These are phyloP conservation scores for Immersiella caudata DNA, from an alignment of 495 filamentous ascomycete genomes.

Conservation along the genomic window DNA sequence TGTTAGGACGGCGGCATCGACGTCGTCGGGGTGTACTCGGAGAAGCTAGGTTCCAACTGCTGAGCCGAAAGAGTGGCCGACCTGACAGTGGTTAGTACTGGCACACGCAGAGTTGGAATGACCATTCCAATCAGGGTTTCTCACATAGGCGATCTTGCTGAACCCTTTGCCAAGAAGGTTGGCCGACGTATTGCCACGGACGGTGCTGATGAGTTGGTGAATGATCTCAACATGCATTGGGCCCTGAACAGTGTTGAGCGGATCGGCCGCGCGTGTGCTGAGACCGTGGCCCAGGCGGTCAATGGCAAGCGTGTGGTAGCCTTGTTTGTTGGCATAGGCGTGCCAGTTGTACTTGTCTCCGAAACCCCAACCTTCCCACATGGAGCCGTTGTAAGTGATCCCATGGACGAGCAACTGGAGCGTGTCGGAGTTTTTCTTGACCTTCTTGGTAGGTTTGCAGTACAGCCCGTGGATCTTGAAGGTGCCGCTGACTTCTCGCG, in stretches of 20 bases:
- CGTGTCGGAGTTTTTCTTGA: constrained; percentile 10
- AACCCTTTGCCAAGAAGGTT: constrained; percentile 18
- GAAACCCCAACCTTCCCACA: constrained; percentile 20
- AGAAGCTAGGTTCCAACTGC: constrained; percentile 25
- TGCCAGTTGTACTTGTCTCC: constrained; percentile 28
- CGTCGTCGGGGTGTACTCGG: constrained; percentile 26
- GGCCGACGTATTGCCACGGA: background rate
- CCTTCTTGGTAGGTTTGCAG: constrained; percentile 7
- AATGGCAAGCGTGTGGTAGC: constrained; percentile 36
- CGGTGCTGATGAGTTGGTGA: constrained; percentile 24
- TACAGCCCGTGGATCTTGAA: constrained; percentile 13
- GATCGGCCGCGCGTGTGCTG: constrained; percentile 24
- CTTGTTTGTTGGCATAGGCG: constrained; percentile 20
- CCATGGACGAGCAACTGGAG: constrained; percentile 32
- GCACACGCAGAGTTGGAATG: background rate
- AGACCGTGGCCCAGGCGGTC: constrained; percentile 34
- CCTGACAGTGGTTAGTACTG: background rate
- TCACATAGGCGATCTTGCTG: constrained; percentile 23
- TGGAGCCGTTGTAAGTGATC: constrained; percentile 24
- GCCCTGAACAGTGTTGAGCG: constrained; percentile 26
- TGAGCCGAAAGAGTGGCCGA: constrained; percentile 33
- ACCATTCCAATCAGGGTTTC: background rate
- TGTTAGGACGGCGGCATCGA: constrained; percentile 28
- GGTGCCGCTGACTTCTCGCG: background rate
- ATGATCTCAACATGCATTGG: constrained; percentile 27